These are phyloP conservation scores for Fomitopsis pulvina DNA, from an alignment of 768 basidiomycete genomes.

Conservation along the genomic window DNA sequence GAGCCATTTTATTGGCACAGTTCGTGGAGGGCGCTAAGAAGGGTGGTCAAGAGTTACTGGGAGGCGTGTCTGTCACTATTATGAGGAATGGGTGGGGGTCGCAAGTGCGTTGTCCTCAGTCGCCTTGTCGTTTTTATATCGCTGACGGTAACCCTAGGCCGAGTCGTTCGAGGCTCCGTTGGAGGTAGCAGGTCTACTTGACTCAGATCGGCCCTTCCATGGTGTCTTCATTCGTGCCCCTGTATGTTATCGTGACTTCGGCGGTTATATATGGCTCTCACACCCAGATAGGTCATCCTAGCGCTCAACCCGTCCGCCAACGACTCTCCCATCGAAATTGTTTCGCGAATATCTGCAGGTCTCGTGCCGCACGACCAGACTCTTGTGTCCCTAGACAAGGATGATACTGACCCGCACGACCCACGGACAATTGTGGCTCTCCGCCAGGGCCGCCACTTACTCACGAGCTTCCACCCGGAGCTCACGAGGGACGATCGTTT, in stretches of 20 bases:
- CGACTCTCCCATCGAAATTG: conserved; percentile 58
- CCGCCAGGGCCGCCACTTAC: conserved; percentile 75
- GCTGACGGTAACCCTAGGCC: conserved; percentile 57
- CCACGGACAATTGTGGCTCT: conserved; percentile 74
- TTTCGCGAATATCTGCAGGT: conserved; percentile 59
- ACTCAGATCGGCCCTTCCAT: conserved; percentile 57
- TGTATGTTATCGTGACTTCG: conserved; percentile 32
- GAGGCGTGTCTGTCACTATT: conserved; percentile 73
- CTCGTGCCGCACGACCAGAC: conserved; percentile 36
- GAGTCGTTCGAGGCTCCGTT: conserved; percentile 89
- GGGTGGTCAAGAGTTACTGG: conserved; percentile 82
- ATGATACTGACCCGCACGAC: conserved; percentile 43
- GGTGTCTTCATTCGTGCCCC: conserved; percentile 95
- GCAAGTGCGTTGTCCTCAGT: conserved; percentile 45
- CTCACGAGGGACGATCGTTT: conserved; percentile 82
- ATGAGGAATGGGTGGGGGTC: conserved; percentile 93
- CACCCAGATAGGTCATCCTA: conserved; percentile 51
- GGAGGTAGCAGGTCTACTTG: conserved; percentile 51
- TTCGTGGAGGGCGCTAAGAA: conserved; percentile 71
- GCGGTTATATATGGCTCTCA: background rate
- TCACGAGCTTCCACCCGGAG: conserved; percentile 94
- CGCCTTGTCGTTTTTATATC: background rate
- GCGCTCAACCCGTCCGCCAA: conserved; percentile 37
- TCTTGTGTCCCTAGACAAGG: conserved; percentile 32
- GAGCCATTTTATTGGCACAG: conserved; percentile 82